Conservation (phyloP, 2,329 filamentous ascomycete species). For the Clarireedia sp. region DNA sequence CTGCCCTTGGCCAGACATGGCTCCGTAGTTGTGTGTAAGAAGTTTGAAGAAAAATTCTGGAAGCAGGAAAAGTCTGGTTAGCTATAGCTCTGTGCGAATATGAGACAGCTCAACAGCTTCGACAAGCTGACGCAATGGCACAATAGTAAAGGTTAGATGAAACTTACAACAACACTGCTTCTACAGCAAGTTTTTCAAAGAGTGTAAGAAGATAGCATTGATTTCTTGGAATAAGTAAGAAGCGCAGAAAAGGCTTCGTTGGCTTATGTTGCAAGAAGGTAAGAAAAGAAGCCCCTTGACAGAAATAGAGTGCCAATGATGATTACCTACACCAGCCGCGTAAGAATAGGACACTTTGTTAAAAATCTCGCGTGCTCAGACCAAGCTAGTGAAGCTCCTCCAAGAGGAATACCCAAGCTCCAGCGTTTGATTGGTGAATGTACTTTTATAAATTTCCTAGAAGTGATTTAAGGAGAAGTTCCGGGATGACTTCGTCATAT, state of each 20-base stretch:
- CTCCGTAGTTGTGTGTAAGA: constrained; percentile 5
- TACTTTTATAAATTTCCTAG: too few species aligned
- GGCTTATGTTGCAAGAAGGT: background rate
- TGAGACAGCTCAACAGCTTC: constrained; percentile 4
- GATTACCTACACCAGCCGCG: background rate
- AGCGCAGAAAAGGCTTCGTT: background rate
- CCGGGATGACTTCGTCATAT: too few species aligned
- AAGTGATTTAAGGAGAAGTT: too few species aligned
- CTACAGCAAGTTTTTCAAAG: constrained; percentile 6
- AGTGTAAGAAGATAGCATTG: constrained; percentile 7
- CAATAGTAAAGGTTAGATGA: background rate
- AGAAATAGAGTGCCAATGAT: background rate
- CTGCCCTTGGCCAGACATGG: constrained; percentile 26
- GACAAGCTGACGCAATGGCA: background rate
- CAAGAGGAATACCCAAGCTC: too few species aligned
- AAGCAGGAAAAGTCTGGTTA: constrained; percentile 11
- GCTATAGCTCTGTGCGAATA: constrained; percentile 12
- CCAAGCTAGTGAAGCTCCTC: background rate
- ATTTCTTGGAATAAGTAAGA: background rate
- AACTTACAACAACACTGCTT: constrained; percentile 8
- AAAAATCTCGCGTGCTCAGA: constrained; percentile 7
- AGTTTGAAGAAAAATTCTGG: constrained; percentile 14
- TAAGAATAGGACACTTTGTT: constrained; percentile 11
- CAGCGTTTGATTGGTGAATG: too few species aligned
- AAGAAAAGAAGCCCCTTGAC: constrained; percentile 3